Conservation (phyloP, 768 basidiomycete species). For the Lactarius quietus region DNA sequence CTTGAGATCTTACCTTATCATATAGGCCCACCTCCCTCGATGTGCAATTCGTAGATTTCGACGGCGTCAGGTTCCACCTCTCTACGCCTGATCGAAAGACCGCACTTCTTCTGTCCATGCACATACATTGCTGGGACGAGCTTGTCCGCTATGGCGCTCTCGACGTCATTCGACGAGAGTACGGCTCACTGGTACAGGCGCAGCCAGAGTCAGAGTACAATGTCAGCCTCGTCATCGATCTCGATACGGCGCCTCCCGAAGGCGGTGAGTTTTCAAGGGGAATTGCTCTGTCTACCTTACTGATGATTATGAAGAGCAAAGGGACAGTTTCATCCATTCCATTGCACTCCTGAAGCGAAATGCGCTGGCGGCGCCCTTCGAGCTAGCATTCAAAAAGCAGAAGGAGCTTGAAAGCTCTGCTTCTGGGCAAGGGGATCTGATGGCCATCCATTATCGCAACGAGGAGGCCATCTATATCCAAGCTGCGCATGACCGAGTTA, state of each 20-base stretch:
- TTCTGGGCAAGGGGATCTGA: slow-evolving; percentile 70
- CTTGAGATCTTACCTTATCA: slow-evolving; percentile 17
- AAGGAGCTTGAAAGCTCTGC: slow-evolving; percentile 76
- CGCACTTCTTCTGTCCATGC: slow-evolving; percentile 84
- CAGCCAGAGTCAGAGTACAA: slow-evolving; percentile 86
- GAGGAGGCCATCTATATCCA: slow-evolving; percentile 97
- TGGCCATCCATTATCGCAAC: slow-evolving; percentile 92
- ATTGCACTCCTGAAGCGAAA: slow-evolving; percentile 88
- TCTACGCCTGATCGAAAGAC: slow-evolving; percentile 87
- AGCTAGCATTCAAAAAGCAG: slow-evolving; percentile 79
- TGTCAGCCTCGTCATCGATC: slow-evolving; percentile 80
- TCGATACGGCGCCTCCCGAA: slow-evolving; percentile 79
- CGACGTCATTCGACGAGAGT: slow-evolving; percentile 76
- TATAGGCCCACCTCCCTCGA: slow-evolving; percentile 85
- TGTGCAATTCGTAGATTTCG: slow-evolving; percentile 97
- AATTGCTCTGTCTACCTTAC: background rate
- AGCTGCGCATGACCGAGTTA: slow-evolving; percentile 91
- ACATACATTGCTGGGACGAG: slow-evolving; percentile 96
- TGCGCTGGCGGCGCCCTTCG: slow-evolving; percentile 92
- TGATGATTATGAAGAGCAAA: slow-evolving; percentile 53
- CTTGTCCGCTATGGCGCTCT: slow-evolving; percentile 83
- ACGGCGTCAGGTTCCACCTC: slow-evolving; percentile 92
- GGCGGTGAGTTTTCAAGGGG: slow-evolving; percentile 52
- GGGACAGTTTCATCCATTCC: slow-evolving; percentile 75
- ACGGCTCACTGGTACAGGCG: slow-evolving; percentile 63